These are phyloP conservation scores for Citrus mangshanensis DNA, from an alignment of 345 rosid genomes.

Conservation along the genomic window DNA sequence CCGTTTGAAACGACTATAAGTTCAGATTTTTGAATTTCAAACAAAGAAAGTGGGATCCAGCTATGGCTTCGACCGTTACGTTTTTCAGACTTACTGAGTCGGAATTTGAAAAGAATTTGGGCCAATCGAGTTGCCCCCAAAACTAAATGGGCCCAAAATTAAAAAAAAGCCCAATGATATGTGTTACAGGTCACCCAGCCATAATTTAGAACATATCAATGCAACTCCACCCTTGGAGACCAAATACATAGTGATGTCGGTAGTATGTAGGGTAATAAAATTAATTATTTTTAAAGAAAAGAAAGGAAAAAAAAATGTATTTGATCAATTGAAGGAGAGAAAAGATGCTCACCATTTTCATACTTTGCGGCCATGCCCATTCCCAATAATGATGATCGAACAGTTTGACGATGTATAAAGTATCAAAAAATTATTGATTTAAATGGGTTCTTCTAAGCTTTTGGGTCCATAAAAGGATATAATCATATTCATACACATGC, in stretches of 20 bases:
- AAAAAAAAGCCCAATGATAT: neutral
- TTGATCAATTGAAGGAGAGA: too few species aligned
- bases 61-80: neutral
- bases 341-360: neutral
- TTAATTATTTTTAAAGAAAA: neutral
- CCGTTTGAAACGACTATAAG: neutral
- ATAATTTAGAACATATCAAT: neutral
- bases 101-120: neutral
- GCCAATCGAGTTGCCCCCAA: neutral
- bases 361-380: neutral
- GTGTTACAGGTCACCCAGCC: too few species aligned
- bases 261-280: too few species aligned
- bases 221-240: too few species aligned
- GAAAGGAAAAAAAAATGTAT: too few species aligned
- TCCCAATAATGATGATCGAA: neutral
- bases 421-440: too few species aligned
- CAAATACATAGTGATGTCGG: too few species aligned
- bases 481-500: neutral
- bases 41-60: conserved; percentile 4
- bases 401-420: neutral
- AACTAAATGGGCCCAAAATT: neutral
- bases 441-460: neutral
- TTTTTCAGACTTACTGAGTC: neutral
- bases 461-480: neutral
- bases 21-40: neutral